These are phyloP conservation scores for Bipolaris gigantea DNA, from an alignment of 2,329 filamentous ascomycete species.

Conservation along the genomic window DNA sequence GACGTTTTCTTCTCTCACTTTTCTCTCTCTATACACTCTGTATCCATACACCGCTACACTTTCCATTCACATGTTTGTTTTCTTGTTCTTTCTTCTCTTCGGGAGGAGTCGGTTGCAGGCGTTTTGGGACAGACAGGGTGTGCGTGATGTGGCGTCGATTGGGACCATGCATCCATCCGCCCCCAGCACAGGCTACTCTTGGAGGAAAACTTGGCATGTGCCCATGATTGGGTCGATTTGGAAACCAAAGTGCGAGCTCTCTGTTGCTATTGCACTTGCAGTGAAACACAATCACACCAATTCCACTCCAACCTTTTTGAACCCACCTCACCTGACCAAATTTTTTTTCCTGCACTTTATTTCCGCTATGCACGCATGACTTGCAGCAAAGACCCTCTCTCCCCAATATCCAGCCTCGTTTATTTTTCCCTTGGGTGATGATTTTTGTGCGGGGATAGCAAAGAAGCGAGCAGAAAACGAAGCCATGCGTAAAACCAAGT, in stretches of 20 bases:
- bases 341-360: too few species aligned
- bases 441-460: not conserved
- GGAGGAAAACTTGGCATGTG: not conserved
- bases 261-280: too few species aligned
- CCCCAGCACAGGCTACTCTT: not conserved
- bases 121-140: conserved; percentile 2
- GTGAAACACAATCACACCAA: not conserved
- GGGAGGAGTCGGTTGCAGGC: conserved; percentile 1
- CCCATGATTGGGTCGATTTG: not conserved
- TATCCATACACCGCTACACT: not conserved
- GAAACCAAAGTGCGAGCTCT: not conserved
- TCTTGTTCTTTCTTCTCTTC: not conserved
- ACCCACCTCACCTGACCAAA: not conserved
- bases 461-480: not conserved
- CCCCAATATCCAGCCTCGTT: too few species aligned
- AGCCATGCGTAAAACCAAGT: conserved; percentile 5
- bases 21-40: conserved; percentile 3
- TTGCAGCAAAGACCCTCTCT: not conserved
- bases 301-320: not conserved
- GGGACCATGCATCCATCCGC: not conserved
- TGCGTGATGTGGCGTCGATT: not conserved
- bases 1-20: not conserved
- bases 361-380: not conserved
- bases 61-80: conserved; percentile 2
- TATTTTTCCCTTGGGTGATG: not conserved